phyloP scores from a whole-genome alignment of 805 yeast genomes.

The Jamesozyma gamospora region DNA sequence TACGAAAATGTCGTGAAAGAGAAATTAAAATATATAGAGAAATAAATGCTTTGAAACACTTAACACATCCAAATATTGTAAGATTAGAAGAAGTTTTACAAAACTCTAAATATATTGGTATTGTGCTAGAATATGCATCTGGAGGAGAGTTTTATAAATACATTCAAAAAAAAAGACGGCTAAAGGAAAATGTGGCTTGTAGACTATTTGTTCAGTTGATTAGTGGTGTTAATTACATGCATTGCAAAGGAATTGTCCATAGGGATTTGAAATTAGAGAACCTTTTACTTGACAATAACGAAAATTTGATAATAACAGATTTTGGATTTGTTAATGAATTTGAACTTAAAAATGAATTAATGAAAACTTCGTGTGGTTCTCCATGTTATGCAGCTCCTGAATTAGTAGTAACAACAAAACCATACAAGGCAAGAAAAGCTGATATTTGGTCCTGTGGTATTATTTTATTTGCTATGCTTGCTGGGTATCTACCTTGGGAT shows the following conservation, averaged over 20 bases:
- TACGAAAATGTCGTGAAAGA: slow-evolving; percentile 76
- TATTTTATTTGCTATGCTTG: slow-evolving; percentile 89
- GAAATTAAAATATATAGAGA: slow-evolving; percentile 88
- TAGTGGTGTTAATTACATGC: slow-evolving; percentile 91
- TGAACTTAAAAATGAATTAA: slow-evolving; percentile 49
- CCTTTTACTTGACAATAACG: slow-evolving; percentile 72
- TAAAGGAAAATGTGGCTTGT: slow-evolving; percentile 82
- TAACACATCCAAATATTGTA: slow-evolving; percentile 91
- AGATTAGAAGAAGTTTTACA: slow-evolving; percentile 85
- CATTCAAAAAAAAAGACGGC: slow-evolving; percentile 72
- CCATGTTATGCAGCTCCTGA: slow-evolving; percentile 99
- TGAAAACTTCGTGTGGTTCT: slow-evolving; percentile 94
- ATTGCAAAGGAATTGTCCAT: slow-evolving; percentile 81
- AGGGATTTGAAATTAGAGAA: slow-evolving; percentile 88
- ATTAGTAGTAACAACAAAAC: slow-evolving; percentile 73
- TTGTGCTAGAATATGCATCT: slow-evolving; percentile 90
- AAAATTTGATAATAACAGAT: slow-evolving; percentile 78
- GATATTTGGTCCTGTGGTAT: slow-evolving; percentile 98
- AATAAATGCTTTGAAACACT: slow-evolving; percentile 75
- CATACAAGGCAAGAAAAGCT: slow-evolving; percentile 86
- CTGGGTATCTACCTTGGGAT: slow-evolving; percentile 95
- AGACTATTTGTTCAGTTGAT: slow-evolving; percentile 85
- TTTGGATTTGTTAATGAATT: slow-evolving; percentile 92
- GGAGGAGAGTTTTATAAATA: slow-evolving; percentile 96
- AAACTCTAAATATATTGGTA: slow-evolving; percentile 90